Evolutionary conservation across 371 early-diverging fungal species (phyloP).

Genomic region (Umbelopsis sp.): DNA sequence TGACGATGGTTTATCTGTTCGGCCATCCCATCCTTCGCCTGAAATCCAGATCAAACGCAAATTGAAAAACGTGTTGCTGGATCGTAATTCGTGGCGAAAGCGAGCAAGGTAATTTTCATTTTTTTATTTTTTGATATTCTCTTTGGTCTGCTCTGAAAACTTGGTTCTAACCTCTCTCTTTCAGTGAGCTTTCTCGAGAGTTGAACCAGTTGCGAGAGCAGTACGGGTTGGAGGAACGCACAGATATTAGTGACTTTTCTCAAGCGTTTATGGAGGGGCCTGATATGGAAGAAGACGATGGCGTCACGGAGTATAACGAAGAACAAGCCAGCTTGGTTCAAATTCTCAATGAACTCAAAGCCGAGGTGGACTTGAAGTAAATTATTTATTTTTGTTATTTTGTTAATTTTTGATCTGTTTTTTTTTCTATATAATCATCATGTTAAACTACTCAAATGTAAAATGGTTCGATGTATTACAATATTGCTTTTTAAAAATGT

Average conservation of each 20-base stretch:
- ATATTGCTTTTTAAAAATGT: too few species aligned
- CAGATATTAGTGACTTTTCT: neutral
- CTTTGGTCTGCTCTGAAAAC: too few species aligned
- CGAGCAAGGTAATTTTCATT: neutral
- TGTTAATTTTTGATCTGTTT: neutral
- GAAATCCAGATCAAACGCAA: constrained; percentile 16
- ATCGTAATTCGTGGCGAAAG: constrained; percentile 13
- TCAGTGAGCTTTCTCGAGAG: neutral
- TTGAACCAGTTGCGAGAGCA: constrained; percentile 6
- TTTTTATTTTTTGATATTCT: too few species aligned
- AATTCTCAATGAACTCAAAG: constrained; percentile 8
- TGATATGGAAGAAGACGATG: neutral
- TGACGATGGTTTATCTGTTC: neutral
- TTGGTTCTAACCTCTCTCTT: too few species aligned
- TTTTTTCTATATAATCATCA: neutral
- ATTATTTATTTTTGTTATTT: neutral
- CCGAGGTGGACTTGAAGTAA: constrained; percentile 2
- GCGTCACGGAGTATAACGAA: neutral
- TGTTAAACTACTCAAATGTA: too few species aligned
- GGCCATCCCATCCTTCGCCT: constrained; percentile 13
- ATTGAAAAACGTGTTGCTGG: constrained; percentile 5
- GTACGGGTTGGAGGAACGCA: constrained; percentile 12
- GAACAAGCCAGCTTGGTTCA: constrained; percentile 16
- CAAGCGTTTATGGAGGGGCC: neutral
- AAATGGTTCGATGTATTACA: too few species aligned